phyloP scores from a whole-genome alignment of 805 yeast species.

The Candida piceae region DNA sequence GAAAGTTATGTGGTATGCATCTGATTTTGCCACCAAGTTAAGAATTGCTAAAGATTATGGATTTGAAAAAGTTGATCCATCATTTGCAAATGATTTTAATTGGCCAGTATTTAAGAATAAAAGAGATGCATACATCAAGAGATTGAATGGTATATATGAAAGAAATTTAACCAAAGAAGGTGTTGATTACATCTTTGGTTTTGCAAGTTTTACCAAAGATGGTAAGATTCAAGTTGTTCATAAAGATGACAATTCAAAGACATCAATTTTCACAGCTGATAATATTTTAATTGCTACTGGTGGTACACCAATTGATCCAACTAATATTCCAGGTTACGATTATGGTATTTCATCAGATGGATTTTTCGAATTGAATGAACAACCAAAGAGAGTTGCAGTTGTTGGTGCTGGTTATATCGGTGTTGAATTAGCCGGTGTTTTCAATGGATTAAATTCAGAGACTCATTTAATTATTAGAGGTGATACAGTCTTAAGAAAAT shows the following conservation, averaged over 20 bases:
- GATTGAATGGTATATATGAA: slow-evolving; percentile 91
- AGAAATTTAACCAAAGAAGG: slow-evolving; percentile 82
- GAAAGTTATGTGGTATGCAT: slow-evolving; percentile 98
- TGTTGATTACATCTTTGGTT: slow-evolving; percentile 82
- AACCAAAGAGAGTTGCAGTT: slow-evolving; percentile 88
- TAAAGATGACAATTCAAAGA: slow-evolving; percentile 52
- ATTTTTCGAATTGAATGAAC: slow-evolving; percentile 72
- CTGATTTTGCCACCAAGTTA: slow-evolving; percentile 76
- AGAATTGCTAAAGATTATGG: slow-evolving; percentile 81
- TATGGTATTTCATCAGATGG: slow-evolving; percentile 87
- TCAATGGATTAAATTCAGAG: slow-evolving; percentile 81
- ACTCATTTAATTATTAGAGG: slow-evolving; percentile 88
- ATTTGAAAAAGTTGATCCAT: slow-evolving; percentile 51
- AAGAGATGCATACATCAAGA: slow-evolving; percentile 84
- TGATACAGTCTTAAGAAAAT: slow-evolving; percentile 81
- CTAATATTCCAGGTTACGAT: slow-evolving; percentile 71
- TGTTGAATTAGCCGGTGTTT: slow-evolving; percentile 91
- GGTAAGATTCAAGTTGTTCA: slow-evolving; percentile 77
- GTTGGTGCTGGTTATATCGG: slow-evolving; percentile 99
- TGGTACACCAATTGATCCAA: slow-evolving; percentile 74
- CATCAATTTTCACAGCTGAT: slow-evolving; percentile 62
- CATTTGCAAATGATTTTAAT: slow-evolving; percentile 59
- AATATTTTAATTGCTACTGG: slow-evolving; percentile 89
- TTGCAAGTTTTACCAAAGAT: slow-evolving; percentile 67
- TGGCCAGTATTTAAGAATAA: slow-evolving; percentile 80